Base-by-base conservation (phyloP, 176 grass and related monocot species). In the Otatea glauca region DNA sequence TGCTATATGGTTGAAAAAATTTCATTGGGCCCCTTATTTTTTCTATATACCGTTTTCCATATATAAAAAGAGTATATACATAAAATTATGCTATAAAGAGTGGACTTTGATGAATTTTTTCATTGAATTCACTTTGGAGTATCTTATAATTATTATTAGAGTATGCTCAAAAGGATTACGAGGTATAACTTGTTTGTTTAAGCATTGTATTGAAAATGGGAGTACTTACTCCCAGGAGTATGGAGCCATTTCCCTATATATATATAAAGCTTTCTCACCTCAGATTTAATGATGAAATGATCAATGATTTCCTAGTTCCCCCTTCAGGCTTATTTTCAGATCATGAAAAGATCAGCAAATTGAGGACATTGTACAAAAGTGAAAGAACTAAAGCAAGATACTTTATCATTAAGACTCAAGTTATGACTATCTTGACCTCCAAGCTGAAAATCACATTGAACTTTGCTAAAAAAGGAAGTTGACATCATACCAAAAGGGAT, bases 401-500 rank as follows among this genome's bases (percentile, higher is more conserved):
- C 50, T 27, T 86, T 56, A 29, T 62, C 18, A 43, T 41, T 27
- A 38, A 87, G 14, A 45, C 27, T 32, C 65, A 38, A 60, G 9
- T 18, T 82, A 68, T 44, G 49, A 39, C 8, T 55, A 86, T 21
- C 25, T 23, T 86, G 58, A 74, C 35, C 53, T 38, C 65, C 24
- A 55, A 82, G 73, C 23, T 82, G 79, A 37, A 72, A 81, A 29
- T 11, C 17, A 70, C 27, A 54, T 18, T 27, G 24, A 56, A 71
- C 1, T 21, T 68, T 58, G 48, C 76, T 60, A 82, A 9, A 68
- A 83, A 68, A 75, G 23, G 11, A 69, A 85, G 23, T 8, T 70
- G 70, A 10, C 65, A 54, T 78, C 78, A 79, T 93, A 98, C 93
- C 96, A 81, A 90, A 98, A 72, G 93, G 96, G 75, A 98, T 98